Base-by-base conservation (phyloP, 179 eudicot genomes). In the Spinacia oleracea region DNA sequence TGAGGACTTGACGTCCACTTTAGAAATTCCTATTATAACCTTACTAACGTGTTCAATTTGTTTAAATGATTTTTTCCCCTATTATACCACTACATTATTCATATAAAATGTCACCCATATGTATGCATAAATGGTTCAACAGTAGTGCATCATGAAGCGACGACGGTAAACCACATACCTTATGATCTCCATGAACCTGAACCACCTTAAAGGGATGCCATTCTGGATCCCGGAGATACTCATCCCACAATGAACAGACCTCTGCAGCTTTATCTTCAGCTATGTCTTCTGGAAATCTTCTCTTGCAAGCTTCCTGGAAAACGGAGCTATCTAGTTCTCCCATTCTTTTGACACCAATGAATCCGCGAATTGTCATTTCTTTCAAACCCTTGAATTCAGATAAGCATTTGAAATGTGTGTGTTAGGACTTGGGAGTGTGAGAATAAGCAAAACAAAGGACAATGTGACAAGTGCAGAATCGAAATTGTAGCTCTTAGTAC, bases 201-300 rank as follows among this genome's bases (percentile, higher is more conserved):
- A 84, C 67, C 79, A 84, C 68, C 78, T 70, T 87, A 71, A 87
- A 84, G 56, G 89, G 89, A 76, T 84, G 87, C 89, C 89, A 87
- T 46, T 72, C 87, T 48, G 89, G 81, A 73, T 87, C 89, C 81
- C 87, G 73, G 45, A 87, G 84, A 78, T 85, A 87, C 68, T 85
- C 87, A 73, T 84, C 87, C 89, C 89, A 87, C 84, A 85, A 84
- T 16, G 87, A 87, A 81, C 84, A 83, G 42, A 87, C 14, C 71
- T 87, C 89, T 21, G 82, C 89, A 62, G 89, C 87, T 85, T 84
- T 87, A 76, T 87, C 89, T 70, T 84, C 89, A 34, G 86, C 89
- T 40, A 87, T 46, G 15, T 87, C 89, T 81, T 73, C 89, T 6
- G 84, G 83, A 67, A 72, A 84, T 76, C 72, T 87, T 77, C 67